phyloP scores from a whole-genome alignment of 106 monocot genomes.

The Gastrodia elata region DNA sequence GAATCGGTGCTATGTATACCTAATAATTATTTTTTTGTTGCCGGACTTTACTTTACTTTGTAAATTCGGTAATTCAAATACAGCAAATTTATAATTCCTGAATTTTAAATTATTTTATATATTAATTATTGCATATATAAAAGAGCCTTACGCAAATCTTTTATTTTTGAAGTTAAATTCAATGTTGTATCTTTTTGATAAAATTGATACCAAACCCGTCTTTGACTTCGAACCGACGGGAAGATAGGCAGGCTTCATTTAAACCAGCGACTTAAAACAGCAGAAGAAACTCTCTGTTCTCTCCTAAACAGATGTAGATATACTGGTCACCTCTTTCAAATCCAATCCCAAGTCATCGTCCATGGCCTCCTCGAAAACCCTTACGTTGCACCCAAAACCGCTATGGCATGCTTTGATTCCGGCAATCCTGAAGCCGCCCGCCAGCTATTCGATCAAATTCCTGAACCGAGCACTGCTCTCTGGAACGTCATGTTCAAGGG shows the following conservation, averaged over 20 bases:
- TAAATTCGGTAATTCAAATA: no score
- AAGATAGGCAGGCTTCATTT: background rate
- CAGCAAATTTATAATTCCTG: no score
- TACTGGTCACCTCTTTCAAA: slow-evolving; percentile 19
- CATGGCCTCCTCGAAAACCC: slow-evolving; percentile 32
- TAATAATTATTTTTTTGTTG: no score
- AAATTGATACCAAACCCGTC: no score
- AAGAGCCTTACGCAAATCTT: no score
- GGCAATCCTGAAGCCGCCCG: slow-evolving; percentile 16
- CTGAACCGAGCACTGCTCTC: slow-evolving; percentile 16
- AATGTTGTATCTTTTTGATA: no score
- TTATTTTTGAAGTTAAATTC: no score
- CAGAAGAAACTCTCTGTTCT: slow-evolving; percentile 26
- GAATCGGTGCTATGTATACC: no score
- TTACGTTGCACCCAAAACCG: slow-evolving; percentile 26
- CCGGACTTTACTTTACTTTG: no score
- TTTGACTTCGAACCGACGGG: no score
- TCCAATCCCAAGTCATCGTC: slow-evolving; percentile 31
- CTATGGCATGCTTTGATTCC: slow-evolving; percentile 14
- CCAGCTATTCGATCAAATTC: slow-evolving; percentile 24
- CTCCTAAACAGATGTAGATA: slow-evolving; percentile 25
- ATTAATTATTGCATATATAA: no score
- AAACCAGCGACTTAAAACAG: background rate
- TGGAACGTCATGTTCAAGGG: slow-evolving; percentile 59
- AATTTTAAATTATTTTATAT: no score